Percentiles rank a stretch among this genome's conserved stretches.
Evolutionary conservation across 345 rosid species (phyloP).

Genomic region (Heritiera littoralis): DNA sequence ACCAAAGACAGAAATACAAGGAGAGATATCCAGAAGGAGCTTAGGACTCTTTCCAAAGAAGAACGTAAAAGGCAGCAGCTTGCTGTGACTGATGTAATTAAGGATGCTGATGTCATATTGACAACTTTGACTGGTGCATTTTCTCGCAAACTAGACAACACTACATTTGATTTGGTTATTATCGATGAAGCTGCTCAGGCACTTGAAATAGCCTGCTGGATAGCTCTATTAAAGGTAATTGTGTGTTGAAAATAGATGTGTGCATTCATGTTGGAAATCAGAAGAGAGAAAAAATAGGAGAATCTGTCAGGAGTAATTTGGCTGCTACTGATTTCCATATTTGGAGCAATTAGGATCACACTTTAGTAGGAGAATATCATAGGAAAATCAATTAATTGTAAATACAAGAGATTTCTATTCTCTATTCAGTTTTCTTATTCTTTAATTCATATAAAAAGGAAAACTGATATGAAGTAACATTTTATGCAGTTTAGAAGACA

Average conservation of each 20-base stretch:
- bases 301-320: too few species aligned
- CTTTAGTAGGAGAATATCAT: too few species aligned
- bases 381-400: too few species aligned
- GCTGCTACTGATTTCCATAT: too few species aligned
- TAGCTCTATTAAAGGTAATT: conserved; percentile 77
- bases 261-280: too few species aligned
- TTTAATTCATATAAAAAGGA: neutral
- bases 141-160: conserved; percentile 65
- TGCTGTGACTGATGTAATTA: conserved; percentile 87
- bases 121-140: conserved; percentile 90
- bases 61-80: conserved; percentile 97
- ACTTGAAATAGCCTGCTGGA: conserved; percentile 97
- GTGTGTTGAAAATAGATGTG: neutral
- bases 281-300: too few species aligned
- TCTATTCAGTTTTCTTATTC: too few species aligned
- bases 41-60: conserved; percentile 77
- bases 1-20: conserved; percentile 77
- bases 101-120: conserved; percentile 77
- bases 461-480: neutral
- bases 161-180: conserved; percentile 84
- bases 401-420: too few species aligned
- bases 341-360: too few species aligned
- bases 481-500: neutral
- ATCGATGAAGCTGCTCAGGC: conserved; percentile 99
- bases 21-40: conserved; percentile 87